These are phyloP conservation scores for Dionaea muscipula DNA, from an alignment of 179 eudicot species.

Conservation along the genomic window DNA sequence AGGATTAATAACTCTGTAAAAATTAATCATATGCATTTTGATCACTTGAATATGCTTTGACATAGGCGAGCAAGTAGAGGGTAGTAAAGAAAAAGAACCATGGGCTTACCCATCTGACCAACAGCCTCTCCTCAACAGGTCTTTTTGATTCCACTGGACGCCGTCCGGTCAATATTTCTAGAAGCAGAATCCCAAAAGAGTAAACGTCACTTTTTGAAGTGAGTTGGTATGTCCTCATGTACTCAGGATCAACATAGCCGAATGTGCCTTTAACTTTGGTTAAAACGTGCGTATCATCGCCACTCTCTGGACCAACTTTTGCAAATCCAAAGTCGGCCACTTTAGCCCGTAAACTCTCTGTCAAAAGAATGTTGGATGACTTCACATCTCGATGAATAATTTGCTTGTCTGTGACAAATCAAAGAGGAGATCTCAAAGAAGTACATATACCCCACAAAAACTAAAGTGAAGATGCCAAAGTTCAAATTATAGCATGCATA, in stretches of 20 bases:
- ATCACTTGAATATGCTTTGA: not conserved
- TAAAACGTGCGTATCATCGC: slow-evolving; percentile 61
- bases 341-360: slow-evolving; percentile 70
- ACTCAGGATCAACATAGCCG: slow-evolving; percentile 93
- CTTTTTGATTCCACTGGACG: slow-evolving; percentile 75
- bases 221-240: slow-evolving; percentile 89
- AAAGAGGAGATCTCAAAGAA: slow-evolving; percentile 1
- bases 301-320: slow-evolving; percentile 53
- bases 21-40: not conserved
- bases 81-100: not conserved
- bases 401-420: slow-evolving; percentile 55
- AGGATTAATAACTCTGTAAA: no score
- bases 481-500: not conserved
- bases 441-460: no score
- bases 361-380: slow-evolving; percentile 83
- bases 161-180: slow-evolving; percentile 84
- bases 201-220: slow-evolving; percentile 86
- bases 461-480: slow-evolving; percentile 2
- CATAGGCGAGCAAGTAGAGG: not conserved
- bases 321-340: slow-evolving; percentile 99
- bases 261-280: slow-evolving; percentile 95
- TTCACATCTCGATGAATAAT: slow-evolving; percentile 93
- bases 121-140: slow-evolving; percentile 54
- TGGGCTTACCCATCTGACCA: slow-evolving; percentile 72
- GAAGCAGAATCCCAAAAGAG: slow-evolving; percentile 68